Evolutionary conservation across 2,329 filamentous ascomycete species (phyloP).

Genomic region (Leptographium lundbergii): DNA sequence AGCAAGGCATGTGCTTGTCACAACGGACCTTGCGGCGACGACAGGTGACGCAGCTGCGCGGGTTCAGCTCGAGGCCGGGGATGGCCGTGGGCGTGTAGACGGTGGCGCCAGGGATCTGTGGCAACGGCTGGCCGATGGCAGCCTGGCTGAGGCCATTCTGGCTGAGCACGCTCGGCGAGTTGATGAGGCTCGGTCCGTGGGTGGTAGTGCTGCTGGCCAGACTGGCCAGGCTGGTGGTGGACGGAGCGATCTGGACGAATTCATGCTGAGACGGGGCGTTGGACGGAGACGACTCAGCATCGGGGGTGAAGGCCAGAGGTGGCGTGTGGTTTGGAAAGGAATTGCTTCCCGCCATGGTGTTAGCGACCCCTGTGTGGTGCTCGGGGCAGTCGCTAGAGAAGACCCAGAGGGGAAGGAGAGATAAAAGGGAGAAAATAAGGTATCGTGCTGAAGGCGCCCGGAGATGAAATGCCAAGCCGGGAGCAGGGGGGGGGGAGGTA

Average conservation of each 20-base stretch:
- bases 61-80: constrained; percentile 19
- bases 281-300: constrained; percentile 9
- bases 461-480: neutral
- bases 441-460: neutral
- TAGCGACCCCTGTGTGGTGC: neutral
- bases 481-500: neutral
- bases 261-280: constrained; percentile 1
- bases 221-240: neutral
- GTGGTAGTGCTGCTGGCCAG: neutral
- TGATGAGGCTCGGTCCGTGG: neutral
- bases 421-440: neutral
- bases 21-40: constrained; percentile 44
- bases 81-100: constrained; percentile 15
- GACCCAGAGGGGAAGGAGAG: neutral
- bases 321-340: neutral
- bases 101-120: constrained; percentile 15
- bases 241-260: neutral
- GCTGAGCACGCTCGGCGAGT: constrained; percentile 2
- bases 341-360: neutral
- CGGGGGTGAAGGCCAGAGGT: constrained; percentile 4
- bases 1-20: constrained; percentile 42
- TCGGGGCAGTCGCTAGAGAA: neutral
- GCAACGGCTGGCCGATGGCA: constrained; percentile 7
- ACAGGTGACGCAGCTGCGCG: constrained; percentile 37
- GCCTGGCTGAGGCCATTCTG: neutral